Evolutionary conservation across 2,329 filamentous ascomycete species (phyloP), one percentile per base, ranked within the genome.

Genomic region (Phialophora chinensis): DNA sequence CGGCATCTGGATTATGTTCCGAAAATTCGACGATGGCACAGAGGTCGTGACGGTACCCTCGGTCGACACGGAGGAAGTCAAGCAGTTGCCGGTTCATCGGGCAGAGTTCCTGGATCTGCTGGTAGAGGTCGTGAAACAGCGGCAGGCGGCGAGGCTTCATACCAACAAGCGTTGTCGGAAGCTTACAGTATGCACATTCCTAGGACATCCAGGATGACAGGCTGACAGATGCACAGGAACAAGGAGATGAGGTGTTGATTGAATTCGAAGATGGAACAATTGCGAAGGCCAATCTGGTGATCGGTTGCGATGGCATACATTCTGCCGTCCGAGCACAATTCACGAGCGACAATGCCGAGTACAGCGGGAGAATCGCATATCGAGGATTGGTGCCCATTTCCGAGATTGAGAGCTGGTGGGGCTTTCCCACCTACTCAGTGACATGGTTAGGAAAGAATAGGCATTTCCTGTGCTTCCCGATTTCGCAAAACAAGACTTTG

Each of bases 61-160:
- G 14, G 68, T 72, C 31, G 74, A 76, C 35, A 67, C 67, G n/a
- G 65, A 63, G 62, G 31, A 65, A 49, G 2, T 69, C 31, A 60
- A 52, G 42, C 56, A 61, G 27, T 27, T 61, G 42, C 61, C 65
- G 1, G 61, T 67, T 4, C 65, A 64, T 35, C 49, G 81, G 10
- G 79, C 79, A 12, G 74, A 79, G 38, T 81, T 81, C 61, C 72
- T 83, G 25, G 78, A 79, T 58, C 74, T 78, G 54, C 63, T 83
- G 31, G 75, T 82, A 1, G 75, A 78, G 31, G 63, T 80, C 4
- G 71, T 84, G n/a, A 80, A 79, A 0, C 66, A 72, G 1, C 75
- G 77, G 6, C 72, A 77, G 7, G 74, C 77, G 2, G 65, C 65
- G 4, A 60, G 20, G 8, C 56, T 67, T 12, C 61, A 67, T 61